Conservation (phyloP, 192 early-diverging fungal genomes). For the Coemansia sp. region DNA sequence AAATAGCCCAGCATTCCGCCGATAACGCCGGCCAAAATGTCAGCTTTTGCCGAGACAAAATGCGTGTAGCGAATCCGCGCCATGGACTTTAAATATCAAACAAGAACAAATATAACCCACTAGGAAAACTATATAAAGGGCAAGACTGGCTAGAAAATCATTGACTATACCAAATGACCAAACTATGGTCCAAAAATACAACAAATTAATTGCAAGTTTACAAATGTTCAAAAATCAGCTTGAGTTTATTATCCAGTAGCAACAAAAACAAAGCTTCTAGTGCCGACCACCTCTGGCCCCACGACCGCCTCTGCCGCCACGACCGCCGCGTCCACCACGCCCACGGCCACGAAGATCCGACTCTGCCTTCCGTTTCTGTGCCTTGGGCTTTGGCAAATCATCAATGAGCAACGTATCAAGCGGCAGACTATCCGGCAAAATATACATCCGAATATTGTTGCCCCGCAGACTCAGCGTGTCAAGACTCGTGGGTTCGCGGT, state of each 20-base stretch:
- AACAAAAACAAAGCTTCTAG: neutral
- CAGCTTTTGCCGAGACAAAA: slow-evolving; percentile 42
- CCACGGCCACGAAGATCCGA: slow-evolving; percentile 28
- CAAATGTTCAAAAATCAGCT: no score
- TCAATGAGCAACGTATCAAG: slow-evolving; percentile 96
- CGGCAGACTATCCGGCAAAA: slow-evolving; percentile 92
- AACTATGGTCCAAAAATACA: no score
- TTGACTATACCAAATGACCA: no score
- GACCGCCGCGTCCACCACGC: slow-evolving; percentile 73
- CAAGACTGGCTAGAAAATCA: no score
- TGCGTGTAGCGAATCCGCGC: slow-evolving; percentile 41
- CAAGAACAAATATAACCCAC: neutral
- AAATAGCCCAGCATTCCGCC: slow-evolving; percentile 45
- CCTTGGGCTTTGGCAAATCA: slow-evolving; percentile 90
- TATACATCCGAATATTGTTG: slow-evolving; percentile 93
- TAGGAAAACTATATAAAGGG: neutral
- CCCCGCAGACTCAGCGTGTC: slow-evolving; percentile 96
- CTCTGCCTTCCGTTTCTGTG: slow-evolving; percentile 74
- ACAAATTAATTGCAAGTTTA: no score
- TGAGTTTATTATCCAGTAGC: no score
- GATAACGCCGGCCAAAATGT: slow-evolving; percentile 29
- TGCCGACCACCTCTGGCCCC: neutral
- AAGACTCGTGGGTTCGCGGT: slow-evolving; percentile 83
- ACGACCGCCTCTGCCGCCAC: slow-evolving; percentile 63
- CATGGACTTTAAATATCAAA: neutral